Percentiles rank a stretch among this genome's conserved stretches.
These are phyloP conservation scores for Ophiostoma triangulosporum DNA, from an alignment of 2,329 filamentous ascomycete genomes.

Conservation along the genomic window DNA sequence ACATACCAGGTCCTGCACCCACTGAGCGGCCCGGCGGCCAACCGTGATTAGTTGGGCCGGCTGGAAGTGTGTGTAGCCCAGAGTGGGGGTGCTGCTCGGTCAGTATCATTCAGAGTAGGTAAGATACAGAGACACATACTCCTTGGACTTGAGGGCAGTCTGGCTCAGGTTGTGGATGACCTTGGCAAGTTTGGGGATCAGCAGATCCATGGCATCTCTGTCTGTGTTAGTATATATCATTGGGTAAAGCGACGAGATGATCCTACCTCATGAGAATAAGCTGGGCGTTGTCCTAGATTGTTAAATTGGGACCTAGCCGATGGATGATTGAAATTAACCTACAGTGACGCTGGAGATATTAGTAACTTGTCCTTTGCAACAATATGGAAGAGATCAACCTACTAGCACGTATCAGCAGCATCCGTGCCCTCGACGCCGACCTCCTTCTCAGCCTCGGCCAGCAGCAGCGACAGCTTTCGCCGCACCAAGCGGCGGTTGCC, in stretches of 20 bases:
- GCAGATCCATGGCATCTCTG: slow-evolving; percentile 57
- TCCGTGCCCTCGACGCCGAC: slow-evolving; percentile 59
- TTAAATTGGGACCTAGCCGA: too few species aligned
- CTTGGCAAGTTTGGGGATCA: slow-evolving; percentile 65
- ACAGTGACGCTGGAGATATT: slow-evolving; percentile 6
- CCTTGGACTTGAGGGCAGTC: slow-evolving; percentile 48
- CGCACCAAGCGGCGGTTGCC: slow-evolving; percentile 63
- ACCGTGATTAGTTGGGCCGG: slow-evolving; percentile 48
- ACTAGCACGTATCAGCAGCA: slow-evolving; percentile 52
- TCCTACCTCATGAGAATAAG: slow-evolving; percentile 50
- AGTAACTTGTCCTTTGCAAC: not conserved
- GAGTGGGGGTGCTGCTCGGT: slow-evolving; percentile 20
- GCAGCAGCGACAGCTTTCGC: slow-evolving; percentile 74
- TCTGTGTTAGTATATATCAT: not conserved
- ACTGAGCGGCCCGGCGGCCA: slow-evolving; percentile 54
- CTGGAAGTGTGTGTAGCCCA: slow-evolving; percentile 50
- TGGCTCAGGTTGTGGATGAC: slow-evolving; percentile 60
- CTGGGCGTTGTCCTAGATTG: slow-evolving; percentile 50
- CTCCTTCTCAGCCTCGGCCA: slow-evolving; percentile 71
- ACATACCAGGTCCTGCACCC: slow-evolving; percentile 57
- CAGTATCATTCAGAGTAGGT: not conserved
- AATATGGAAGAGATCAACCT: not conserved
- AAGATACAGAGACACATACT: not conserved
- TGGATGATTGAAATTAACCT: not conserved
- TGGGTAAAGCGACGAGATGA: not conserved